Conservation (phyloP, 371 early-diverging fungal genomes). For the Sporodiniella umbellata region DNA sequence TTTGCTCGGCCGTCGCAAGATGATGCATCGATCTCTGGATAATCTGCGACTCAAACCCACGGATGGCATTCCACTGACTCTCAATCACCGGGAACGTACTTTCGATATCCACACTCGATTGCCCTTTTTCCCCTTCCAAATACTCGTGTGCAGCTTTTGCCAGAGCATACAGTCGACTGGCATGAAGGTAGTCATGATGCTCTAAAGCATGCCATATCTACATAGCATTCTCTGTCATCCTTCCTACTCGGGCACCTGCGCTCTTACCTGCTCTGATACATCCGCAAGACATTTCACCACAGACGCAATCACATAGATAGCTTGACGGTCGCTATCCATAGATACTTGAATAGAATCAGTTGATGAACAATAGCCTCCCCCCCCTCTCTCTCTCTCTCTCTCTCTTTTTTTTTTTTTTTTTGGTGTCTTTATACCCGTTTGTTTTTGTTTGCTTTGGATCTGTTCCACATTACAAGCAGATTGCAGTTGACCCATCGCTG, state of each 20-base stretch:
- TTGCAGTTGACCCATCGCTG: constrained; percentile 59
- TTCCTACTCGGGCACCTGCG: no score
- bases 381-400: no score
- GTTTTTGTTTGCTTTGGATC: constrained; percentile 31
- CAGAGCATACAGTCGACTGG: constrained; percentile 66
- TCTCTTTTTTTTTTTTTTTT: constrained; percentile 1
- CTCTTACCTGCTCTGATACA: constrained; percentile 85
- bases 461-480: constrained; percentile 53
- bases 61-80: constrained; percentile 84
- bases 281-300: constrained; percentile 82
- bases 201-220: constrained; percentile 82
- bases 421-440: constrained; percentile 17
- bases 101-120: constrained; percentile 35
- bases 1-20: constrained; percentile 43
- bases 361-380: no score
- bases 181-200: constrained; percentile 64
- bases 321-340: constrained; percentile 53
- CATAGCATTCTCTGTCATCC: no score
- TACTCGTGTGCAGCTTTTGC: constrained; percentile 66
- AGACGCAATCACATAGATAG: constrained; percentile 69
- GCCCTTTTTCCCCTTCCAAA: constrained; percentile 46
- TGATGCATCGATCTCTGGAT: constrained; percentile 56
- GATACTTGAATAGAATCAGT: constrained; percentile 1
- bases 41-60: constrained; percentile 71
- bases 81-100: constrained; percentile 77